These are phyloP conservation scores for Trichoderma sp. DNA, from an alignment of 2,329 filamentous ascomycete species.

Conservation along the genomic window DNA sequence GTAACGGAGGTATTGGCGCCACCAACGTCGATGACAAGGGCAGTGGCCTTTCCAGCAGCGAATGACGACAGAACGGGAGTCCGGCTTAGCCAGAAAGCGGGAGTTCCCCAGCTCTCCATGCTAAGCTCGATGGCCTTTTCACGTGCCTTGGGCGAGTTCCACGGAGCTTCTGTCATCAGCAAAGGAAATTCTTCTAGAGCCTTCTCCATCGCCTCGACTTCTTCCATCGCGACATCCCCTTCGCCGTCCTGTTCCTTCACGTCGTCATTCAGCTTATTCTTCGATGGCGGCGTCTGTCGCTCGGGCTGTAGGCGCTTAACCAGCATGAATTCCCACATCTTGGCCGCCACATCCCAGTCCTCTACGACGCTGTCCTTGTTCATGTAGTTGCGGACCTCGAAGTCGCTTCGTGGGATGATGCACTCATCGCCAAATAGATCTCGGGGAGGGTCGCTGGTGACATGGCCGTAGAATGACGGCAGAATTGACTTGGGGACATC, in stretches of 20 bases:
- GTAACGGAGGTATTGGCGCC: constrained; percentile 87
- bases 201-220: constrained; percentile 63
- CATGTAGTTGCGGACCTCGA: constrained; percentile 93
- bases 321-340: constrained; percentile 91
- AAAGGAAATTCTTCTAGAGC: constrained; percentile 86
- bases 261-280: constrained; percentile 78
- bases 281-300: constrained; percentile 66
- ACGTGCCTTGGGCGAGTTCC: constrained; percentile 83
- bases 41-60: constrained; percentile 88
- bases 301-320: constrained; percentile 83
- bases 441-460: constrained; percentile 49
- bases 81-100: constrained; percentile 90
- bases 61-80: constrained; percentile 90
- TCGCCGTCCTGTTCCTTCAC: constrained; percentile 61
- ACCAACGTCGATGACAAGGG: constrained; percentile 88
- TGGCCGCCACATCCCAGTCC: constrained; percentile 90
- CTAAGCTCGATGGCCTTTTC: constrained; percentile 95
- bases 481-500: constrained; percentile 93
- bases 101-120: constrained; percentile 95
- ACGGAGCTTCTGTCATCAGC: constrained; percentile 90
- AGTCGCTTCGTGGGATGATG: constrained; percentile 71
- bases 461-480: constrained; percentile 81
- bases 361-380: constrained; percentile 85
- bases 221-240: constrained; percentile 63
- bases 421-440: constrained; percentile 88